Conservation (phyloP, 1,284 basidiomycete species). For the Erythrobasidium hasegawianum region DNA sequence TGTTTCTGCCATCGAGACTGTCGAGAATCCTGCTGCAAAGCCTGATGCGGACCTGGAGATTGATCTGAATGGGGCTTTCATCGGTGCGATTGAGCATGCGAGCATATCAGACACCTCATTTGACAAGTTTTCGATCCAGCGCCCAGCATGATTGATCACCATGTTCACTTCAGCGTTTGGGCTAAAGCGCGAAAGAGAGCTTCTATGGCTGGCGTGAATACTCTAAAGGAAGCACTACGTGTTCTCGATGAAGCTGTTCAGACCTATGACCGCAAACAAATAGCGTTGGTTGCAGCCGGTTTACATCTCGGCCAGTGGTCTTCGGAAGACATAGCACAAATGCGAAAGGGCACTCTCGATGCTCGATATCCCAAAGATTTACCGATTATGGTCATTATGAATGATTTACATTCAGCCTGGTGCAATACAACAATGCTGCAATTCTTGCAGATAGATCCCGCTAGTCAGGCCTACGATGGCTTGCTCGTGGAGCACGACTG, state of each 20-base stretch:
- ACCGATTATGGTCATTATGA: conserved; percentile 45
- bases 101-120: no score
- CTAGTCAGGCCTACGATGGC: conserved; percentile 38
- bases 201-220: conserved; percentile 8
- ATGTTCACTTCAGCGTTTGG: conserved; percentile 29
- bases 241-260: background rate
- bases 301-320: conserved; percentile 44
- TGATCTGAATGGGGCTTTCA: background rate
- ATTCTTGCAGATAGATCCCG: conserved; percentile 22
- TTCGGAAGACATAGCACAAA: conserved; percentile 37
- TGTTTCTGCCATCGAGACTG: conserved; percentile 29
- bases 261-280: conserved; percentile 21
- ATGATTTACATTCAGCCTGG: conserved; percentile 47
- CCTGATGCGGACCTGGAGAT: conserved; percentile 17
- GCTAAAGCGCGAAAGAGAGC: conserved; percentile 10
- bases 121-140: no score
- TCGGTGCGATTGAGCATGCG: background rate
- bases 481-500: conserved; percentile 44
- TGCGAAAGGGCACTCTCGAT: conserved; percentile 43
- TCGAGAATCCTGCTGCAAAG: conserved; percentile 26
- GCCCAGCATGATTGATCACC: conserved; percentile 29
- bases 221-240: background rate
- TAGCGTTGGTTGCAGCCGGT: conserved; percentile 40
- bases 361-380: conserved; percentile 34
- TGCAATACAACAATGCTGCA: conserved; percentile 44